These are phyloP conservation scores for Drosera spatulata DNA, from an alignment of 179 eudicot species.

Conservation along the genomic window DNA sequence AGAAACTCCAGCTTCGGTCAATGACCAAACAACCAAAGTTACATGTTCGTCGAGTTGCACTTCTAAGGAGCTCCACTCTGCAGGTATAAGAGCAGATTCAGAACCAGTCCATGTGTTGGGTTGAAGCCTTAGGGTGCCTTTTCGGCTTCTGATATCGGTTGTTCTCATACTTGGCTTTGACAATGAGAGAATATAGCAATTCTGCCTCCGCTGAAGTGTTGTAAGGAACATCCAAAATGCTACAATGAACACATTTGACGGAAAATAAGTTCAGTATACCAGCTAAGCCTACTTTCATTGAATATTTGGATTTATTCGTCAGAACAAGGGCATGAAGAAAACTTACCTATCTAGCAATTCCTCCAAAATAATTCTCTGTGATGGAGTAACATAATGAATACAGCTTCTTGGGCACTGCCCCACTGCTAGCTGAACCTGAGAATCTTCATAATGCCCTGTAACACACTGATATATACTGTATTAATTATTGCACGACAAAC, in stretches of 20 bases:
- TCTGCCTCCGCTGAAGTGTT: conserved; percentile 88
- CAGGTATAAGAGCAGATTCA: conserved; percentile 7
- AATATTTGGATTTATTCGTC: neutral
- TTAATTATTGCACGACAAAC: too few species aligned
- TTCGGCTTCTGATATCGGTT: conserved; percentile 66
- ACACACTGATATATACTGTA: neutral
- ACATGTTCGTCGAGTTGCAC: too few species aligned
- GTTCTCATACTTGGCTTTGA: conserved; percentile 74
- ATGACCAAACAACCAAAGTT: too few species aligned
- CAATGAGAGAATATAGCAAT: conserved; percentile 71
- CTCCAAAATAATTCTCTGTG: conserved; percentile 77
- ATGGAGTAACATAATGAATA: conserved; percentile 89
- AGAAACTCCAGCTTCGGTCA: too few species aligned
- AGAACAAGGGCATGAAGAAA: conserved; percentile 18
- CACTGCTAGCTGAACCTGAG: conserved; percentile 63
- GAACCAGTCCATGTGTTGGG: conserved; percentile 61
- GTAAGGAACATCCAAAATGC: conserved; percentile 62
- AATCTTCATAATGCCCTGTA: conserved; percentile 64
- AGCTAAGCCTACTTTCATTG: too few species aligned
- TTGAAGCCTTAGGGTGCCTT: conserved; percentile 56
- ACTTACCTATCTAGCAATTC: conserved; percentile 89
- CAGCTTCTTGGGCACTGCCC: conserved; percentile 95
- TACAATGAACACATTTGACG: conserved; percentile 11
- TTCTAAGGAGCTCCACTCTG: too few species aligned
- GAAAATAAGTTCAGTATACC: neutral